Conservation (phyloP, 768 basidiomycete species). For the Leucocoprinus sp. region DNA sequence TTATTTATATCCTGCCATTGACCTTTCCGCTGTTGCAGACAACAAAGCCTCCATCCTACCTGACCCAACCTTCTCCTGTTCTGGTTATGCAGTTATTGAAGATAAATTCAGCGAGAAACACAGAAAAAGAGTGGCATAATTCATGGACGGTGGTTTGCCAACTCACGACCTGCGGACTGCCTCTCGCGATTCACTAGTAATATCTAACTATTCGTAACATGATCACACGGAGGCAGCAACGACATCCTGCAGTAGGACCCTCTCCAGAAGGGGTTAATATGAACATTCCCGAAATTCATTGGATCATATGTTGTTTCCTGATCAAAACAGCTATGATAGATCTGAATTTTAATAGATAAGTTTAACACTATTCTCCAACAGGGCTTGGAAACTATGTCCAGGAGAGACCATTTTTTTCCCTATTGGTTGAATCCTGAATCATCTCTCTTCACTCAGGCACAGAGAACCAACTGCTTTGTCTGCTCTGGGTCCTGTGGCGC, state of each 20-base stretch:
- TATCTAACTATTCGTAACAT: constrained; percentile 35
- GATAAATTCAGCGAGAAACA: background rate
- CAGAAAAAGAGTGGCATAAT: constrained; percentile 37
- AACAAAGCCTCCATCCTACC: too few relatives aligned
- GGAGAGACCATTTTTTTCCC: constrained; percentile 26
- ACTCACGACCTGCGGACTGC: constrained; percentile 30
- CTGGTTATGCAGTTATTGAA: too few relatives aligned
- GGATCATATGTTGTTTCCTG: constrained; percentile 57
- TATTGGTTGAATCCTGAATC: constrained; percentile 1
- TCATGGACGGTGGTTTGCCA: constrained; percentile 52
- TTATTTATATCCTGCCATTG: too few relatives aligned
- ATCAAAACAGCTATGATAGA: constrained; percentile 54
- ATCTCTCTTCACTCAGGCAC: constrained; percentile 27
- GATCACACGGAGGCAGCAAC: too few relatives aligned
- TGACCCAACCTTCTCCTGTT: too few relatives aligned
- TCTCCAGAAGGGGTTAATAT: constrained; percentile 58
- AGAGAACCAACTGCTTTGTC: constrained; percentile 47
- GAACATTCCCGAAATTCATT: constrained; percentile 48
- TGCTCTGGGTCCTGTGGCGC: constrained; percentile 58
- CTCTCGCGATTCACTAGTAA: background rate
- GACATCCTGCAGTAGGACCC: constrained; percentile 34
- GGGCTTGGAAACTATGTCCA: constrained; percentile 33
- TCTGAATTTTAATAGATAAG: constrained; percentile 44
- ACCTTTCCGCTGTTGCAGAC: too few relatives aligned
- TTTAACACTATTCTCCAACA: constrained; percentile 22